A percentile compares a stretch with the other conserved stretches of the same genome.
Conservation (phyloP, 495 filamentous ascomycete species). For the Hyaloscypha hepaticicola region DNA sequence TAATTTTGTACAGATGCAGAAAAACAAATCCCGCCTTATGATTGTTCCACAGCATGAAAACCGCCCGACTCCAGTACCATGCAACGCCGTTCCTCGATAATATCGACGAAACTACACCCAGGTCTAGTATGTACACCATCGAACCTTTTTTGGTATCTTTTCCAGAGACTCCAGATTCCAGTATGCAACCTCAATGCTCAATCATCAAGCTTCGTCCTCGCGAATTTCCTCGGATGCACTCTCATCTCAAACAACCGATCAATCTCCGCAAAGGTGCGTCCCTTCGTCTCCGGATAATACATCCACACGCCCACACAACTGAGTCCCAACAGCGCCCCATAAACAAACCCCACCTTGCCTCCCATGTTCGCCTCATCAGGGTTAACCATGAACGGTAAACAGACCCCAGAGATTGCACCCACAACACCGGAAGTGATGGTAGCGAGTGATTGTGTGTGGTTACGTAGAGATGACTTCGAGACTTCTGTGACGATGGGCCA, state of each 20-base stretch:
- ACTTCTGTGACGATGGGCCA: conserved; percentile 26
- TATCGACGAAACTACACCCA: no score
- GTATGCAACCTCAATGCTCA: neutral
- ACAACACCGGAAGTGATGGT: conserved; percentile 20
- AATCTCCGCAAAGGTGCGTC: conserved; percentile 24
- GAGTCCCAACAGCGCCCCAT: conserved; percentile 11
- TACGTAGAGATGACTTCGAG: conserved; percentile 5
- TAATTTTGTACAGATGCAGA: no score
- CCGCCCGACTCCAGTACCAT: no score
- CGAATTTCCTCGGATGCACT: conserved; percentile 17
- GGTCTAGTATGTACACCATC: no score
- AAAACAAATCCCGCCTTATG: no score
- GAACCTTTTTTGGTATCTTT: no score
- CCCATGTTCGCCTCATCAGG: conserved; percentile 21
- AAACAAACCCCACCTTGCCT: conserved; percentile 21
- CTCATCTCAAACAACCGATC: conserved; percentile 22
- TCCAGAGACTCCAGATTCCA: neutral
- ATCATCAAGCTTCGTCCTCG: conserved; percentile 13
- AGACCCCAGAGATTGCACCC: conserved; percentile 16
- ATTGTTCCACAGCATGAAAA: no score
- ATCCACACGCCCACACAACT: conserved; percentile 15
- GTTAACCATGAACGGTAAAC: conserved; percentile 17
- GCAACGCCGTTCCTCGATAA: no score
- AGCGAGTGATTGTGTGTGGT: conserved; percentile 20
- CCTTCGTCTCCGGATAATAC: conserved; percentile 25